A percentile compares a stretch with the other conserved stretches of the same genome.
phyloP scores from a whole-genome alignment of 2,329 filamentous ascomycete species.

The Colletotrichum caudatum region DNA sequence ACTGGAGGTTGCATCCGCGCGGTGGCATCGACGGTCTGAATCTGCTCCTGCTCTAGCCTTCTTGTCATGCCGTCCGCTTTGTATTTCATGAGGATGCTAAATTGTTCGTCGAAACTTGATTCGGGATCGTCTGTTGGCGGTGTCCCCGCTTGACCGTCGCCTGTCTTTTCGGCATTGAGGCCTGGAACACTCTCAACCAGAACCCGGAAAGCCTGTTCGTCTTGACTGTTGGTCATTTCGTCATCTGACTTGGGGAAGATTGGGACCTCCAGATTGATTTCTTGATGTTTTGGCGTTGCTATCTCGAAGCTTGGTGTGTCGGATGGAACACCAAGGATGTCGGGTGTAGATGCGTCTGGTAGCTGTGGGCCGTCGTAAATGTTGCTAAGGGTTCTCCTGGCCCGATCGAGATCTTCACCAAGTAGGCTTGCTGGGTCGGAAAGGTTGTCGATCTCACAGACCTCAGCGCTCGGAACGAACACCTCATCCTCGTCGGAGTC shows the following conservation, averaged over 20 bases:
- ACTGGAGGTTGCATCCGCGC: constrained; percentile 48
- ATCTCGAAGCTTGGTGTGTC: constrained; percentile 16
- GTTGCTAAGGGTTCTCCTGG: constrained; percentile 23
- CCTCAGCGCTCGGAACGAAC: constrained; percentile 44
- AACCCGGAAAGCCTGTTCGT: neutral
- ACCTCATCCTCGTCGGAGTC: constrained; percentile 26
- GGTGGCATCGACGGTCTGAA: constrained; percentile 45
- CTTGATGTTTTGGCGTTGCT: neutral
- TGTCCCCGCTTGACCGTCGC: neutral
- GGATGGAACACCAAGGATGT: neutral
- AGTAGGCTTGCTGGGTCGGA: constrained; percentile 50
- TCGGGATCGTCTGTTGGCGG: neutral
- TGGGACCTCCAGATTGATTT: neutral
- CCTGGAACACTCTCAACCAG: neutral
- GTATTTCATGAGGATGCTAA: constrained; percentile 44
- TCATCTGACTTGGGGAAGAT: constrained; percentile 9
- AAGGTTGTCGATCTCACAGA: constrained; percentile 46
- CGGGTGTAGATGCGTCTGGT: neutral
- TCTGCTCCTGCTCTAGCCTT: constrained; percentile 47
- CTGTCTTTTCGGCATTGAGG: neutral
- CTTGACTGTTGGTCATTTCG: neutral
- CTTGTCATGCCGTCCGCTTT: constrained; percentile 31
- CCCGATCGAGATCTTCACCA: constrained; percentile 16
- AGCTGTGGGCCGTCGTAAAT: neutral
- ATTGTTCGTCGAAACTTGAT: constrained; percentile 45